Evolutionary conservation across 2,329 filamentous ascomycete genomes (phyloP), one percentile per base, ranked within the genome.

Genomic region (Ophiostoma piceae): DNA sequence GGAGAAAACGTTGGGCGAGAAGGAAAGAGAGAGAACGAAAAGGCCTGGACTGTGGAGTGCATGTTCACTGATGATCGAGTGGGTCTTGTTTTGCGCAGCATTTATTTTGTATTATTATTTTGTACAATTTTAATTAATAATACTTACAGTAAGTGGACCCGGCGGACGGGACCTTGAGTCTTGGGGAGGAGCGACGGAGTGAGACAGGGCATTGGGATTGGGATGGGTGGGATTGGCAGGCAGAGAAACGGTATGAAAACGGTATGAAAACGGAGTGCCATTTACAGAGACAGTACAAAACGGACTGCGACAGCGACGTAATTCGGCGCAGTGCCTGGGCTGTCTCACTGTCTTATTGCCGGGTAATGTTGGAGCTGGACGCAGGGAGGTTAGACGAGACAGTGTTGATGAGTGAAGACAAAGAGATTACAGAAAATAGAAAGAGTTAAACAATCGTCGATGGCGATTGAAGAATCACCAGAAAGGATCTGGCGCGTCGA

Each of bases 211-310:
- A 57, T 57, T 57, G 51, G 51, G 51, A 54, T 54, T 54, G n/a
- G 51, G 51, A 57, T 57, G 51, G 51, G 51, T 57, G n/a, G 51
- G 51, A 57, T 57, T 57, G 51, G 51, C n/a, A 57, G 51, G 51
- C 51, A 22, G 47, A 26, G 26, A 29, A 29, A 29, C 26, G 26
- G 47, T 8, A 22, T 22, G 19, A 16, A 54, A 54, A 54, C 47
- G 47, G 47, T n/a, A 54, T 22, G 19, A 16, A 54, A 54, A 54
- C 47, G 47, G 47, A 54, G 47, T 8, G 11, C 12, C 16, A 16
- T 43, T 43, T 14, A 43, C 43, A n/a, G 5, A 47, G 43, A 19
- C 7, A n/a, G 14, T 47, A n/a, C 19, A 7, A 47, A 47, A 47
- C 43, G 43, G 43, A 47, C 14, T 47, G 43, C 43, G 43, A 47